Conservation (phyloP, 768 basidiomycete species). For the Boletus tomentosulus region DNA sequence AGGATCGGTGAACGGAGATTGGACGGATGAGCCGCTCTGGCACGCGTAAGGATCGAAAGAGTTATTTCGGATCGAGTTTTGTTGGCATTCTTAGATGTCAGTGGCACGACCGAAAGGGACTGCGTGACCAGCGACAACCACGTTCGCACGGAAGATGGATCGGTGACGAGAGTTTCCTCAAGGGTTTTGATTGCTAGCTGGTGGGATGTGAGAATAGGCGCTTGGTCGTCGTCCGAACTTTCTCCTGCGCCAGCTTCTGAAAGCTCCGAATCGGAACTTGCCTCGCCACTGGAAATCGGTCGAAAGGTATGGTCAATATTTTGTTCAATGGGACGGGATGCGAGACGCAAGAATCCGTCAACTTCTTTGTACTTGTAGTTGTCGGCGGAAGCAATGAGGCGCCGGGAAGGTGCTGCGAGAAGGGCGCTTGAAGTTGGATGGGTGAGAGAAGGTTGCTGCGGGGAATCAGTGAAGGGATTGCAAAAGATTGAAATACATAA, state of each 20-base stretch:
- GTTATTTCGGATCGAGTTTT: conserved; percentile 70
- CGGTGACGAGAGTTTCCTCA: conserved; percentile 47
- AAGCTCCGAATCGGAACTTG: conserved; percentile 33
- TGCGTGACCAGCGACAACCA: conserved; percentile 67
- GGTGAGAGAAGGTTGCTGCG: conserved; percentile 48
- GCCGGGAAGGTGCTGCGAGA: conserved; percentile 47
- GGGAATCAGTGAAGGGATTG: conserved; percentile 1
- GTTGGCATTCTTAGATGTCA: conserved; percentile 61
- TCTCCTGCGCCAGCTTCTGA: conserved; percentile 30
- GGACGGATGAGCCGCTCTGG: conserved; percentile 50
- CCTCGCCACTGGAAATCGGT: conserved; percentile 38
- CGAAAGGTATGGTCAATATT: conserved; percentile 44
- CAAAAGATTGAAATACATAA: background rate
- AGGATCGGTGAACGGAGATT: conserved; percentile 50
- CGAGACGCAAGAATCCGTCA: conserved; percentile 63
- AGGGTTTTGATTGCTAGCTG: conserved; percentile 57
- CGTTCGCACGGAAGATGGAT: conserved; percentile 49
- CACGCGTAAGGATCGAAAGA: conserved; percentile 61
- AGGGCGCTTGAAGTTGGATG: conserved; percentile 54
- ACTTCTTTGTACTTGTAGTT: conserved; percentile 53
- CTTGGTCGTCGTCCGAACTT: conserved; percentile 34
- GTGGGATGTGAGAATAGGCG: conserved; percentile 43
- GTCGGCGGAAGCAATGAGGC: conserved; percentile 38
- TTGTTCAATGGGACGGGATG: conserved; percentile 36
- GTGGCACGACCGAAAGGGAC: conserved; percentile 58